These are phyloP conservation scores for Perkinsus olseni DNA, from an alignment of 169 alveolate species.

Conservation along the genomic window DNA sequence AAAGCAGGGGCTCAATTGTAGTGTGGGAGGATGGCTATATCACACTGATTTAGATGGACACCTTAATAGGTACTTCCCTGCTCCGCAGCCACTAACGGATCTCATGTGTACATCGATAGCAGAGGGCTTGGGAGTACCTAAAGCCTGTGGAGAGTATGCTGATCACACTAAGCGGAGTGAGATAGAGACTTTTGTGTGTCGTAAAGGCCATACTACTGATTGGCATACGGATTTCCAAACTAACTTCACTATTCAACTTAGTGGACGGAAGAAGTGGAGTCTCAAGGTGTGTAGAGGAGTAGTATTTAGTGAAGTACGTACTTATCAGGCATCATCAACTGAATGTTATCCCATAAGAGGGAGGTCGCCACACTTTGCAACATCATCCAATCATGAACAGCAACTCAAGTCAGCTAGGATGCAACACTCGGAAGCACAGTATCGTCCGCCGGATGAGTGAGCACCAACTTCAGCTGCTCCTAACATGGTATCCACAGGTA, in stretches of 20 bases:
- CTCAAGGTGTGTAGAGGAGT: neutral
- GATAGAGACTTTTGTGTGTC: constrained; percentile 2
- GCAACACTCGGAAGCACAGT: neutral
- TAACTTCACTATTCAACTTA: constrained; percentile 4
- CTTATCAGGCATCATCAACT: neutral
- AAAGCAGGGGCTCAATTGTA: neutral
- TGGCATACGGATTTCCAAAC: constrained; percentile 12
- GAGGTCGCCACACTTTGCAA: neutral
- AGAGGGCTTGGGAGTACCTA: neutral
- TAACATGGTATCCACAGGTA: too few relatives aligned
- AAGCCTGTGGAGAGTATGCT: neutral
- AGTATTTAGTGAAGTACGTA: too few relatives aligned
- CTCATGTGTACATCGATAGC: neutral
- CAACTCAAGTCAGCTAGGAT: neutral
- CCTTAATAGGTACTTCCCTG: neutral
- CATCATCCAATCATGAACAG: neutral
- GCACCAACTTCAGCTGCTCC: too few relatives aligned
- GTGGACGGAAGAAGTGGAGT: constrained; percentile 3
- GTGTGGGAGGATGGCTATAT: neutral
- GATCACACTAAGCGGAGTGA: neutral
- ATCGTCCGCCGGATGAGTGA: neutral
- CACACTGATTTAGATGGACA: too few relatives aligned
- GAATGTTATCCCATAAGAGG: neutral
- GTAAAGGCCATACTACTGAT: constrained; percentile 5
- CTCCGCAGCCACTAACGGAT: neutral